Percentiles rank a stretch among this genome's conserved stretches.
Evolutionary conservation across 148 eudicot species (phyloP).

Genomic region (Vaccinium myrtillus): DNA sequence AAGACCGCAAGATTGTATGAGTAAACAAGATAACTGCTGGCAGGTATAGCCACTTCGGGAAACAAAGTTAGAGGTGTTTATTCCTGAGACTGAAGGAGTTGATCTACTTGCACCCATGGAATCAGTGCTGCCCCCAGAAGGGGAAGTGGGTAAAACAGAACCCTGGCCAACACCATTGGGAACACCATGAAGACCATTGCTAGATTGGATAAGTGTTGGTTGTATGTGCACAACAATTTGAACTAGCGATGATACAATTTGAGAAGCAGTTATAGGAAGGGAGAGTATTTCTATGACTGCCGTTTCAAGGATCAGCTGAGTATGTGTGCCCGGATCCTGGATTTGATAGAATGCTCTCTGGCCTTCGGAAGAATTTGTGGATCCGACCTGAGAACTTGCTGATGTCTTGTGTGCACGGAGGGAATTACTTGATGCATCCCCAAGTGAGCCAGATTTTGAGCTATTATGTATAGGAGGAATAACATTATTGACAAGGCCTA

Average conservation of each 20-base stretch:
- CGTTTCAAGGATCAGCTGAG: slow-evolving; percentile 93
- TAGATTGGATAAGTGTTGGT: slow-evolving; percentile 85
- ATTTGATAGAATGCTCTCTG: slow-evolving; percentile 90
- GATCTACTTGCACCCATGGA: slow-evolving; percentile 81
- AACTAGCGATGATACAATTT: slow-evolving; percentile 76
- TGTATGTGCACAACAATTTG: slow-evolving; percentile 88
- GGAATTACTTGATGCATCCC: slow-evolving; percentile 45
- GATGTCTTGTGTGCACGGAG: slow-evolving; percentile 49
- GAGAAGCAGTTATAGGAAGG: slow-evolving; percentile 83
- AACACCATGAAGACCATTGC: slow-evolving; percentile 68
- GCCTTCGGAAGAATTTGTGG: slow-evolving; percentile 52
- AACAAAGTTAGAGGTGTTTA: slow-evolving; percentile 65
- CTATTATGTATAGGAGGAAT: slow-evolving; percentile 71
- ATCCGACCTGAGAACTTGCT: slow-evolving; percentile 51
- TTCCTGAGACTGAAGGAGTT: slow-evolving; percentile 61
- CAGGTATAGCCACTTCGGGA: slow-evolving; percentile 92
- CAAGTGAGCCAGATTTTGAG: slow-evolving; percentile 53
- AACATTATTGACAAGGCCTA: slow-evolving; percentile 81
- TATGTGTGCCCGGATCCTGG: slow-evolving; percentile 94
- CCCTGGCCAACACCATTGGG: slow-evolving; percentile 57
- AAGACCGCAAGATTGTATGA: slow-evolving; percentile 98
- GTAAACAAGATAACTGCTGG: slow-evolving; percentile 90
- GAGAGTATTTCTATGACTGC: slow-evolving; percentile 93
- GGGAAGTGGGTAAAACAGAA: slow-evolving; percentile 85
- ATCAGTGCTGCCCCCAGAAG: slow-evolving; percentile 98